Evolutionary conservation across 768 basidiomycete genomes (phyloP).

Genomic region (Hypsizygus marmoreus): DNA sequence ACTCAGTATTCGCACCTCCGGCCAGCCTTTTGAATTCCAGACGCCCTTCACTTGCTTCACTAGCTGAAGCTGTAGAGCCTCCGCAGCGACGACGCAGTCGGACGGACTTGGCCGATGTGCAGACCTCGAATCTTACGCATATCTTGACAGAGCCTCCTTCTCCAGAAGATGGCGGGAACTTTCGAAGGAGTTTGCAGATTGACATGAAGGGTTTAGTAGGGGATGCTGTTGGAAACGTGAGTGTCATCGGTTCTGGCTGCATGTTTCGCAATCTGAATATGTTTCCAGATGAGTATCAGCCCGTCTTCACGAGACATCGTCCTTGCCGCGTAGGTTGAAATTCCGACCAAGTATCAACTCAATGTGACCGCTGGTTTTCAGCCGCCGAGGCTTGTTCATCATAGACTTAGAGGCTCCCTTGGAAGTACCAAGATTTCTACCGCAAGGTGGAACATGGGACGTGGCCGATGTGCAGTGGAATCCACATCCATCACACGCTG

Average conservation of each 20-base stretch:
- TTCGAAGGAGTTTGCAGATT: constrained; percentile 64
- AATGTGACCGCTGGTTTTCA: constrained; percentile 20
- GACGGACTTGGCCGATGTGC: constrained; percentile 4
- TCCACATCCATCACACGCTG: constrained; percentile 71
- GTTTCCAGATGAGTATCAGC: constrained; percentile 84
- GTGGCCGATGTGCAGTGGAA: constrained; percentile 95
- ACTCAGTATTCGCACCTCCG: constrained; percentile 19
- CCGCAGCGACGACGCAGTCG: constrained; percentile 8
- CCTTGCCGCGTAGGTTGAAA: constrained; percentile 68
- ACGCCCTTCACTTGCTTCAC: constrained; percentile 12
- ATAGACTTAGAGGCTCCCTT: constrained; percentile 90
- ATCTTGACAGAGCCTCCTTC: constrained; percentile 14
- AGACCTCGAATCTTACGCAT: not conserved
- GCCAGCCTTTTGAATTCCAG: constrained; percentile 16
- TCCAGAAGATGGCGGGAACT: constrained; percentile 59
- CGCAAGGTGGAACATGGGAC: constrained; percentile 96
- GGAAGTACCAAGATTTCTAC: constrained; percentile 88
- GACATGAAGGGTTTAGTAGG: constrained; percentile 81
- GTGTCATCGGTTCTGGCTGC: constrained; percentile 26
- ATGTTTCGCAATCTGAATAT: constrained; percentile 8
- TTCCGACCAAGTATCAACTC: not conserved
- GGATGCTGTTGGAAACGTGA: constrained; percentile 81
- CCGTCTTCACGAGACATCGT: constrained; percentile 88
- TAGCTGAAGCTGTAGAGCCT: constrained; percentile 1
- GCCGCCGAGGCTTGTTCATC: constrained; percentile 89